These are phyloP conservation scores for Xanthoparmelia taractica DNA, from an alignment of 495 filamentous ascomycete species.

Conservation along the genomic window DNA sequence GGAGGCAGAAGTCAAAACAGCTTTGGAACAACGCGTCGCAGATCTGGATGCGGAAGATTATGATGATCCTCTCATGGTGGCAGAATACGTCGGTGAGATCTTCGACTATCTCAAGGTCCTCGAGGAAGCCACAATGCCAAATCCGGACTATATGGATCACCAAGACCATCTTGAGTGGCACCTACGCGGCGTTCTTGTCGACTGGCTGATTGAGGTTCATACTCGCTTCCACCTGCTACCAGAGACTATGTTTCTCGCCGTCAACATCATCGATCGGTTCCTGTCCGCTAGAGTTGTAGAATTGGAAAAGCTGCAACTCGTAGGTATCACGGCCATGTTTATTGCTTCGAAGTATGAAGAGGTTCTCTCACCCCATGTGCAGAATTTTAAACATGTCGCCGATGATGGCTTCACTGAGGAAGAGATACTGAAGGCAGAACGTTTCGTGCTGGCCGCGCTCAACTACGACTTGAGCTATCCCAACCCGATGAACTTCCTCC, in stretches of 20 bases:
- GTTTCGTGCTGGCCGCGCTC: slow-evolving; percentile 79
- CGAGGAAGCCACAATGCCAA: slow-evolving; percentile 74
- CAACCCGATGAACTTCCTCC: slow-evolving; percentile 99
- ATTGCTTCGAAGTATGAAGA: slow-evolving; percentile 99
- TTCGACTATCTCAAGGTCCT: slow-evolving; percentile 92
- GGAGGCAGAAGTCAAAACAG: slow-evolving; percentile 33
- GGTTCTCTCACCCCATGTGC: slow-evolving; percentile 90
- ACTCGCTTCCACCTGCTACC: slow-evolving; percentile 92
- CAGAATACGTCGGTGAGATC: slow-evolving; percentile 94
- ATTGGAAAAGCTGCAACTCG: slow-evolving; percentile 88
- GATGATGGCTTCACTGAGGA: slow-evolving; percentile 95
- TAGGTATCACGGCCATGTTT: slow-evolving; percentile 97
- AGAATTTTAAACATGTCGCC: slow-evolving; percentile 92
- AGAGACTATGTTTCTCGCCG: slow-evolving; percentile 93
- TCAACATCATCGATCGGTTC: slow-evolving; percentile 98
- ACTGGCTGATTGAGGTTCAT: slow-evolving; percentile 98
- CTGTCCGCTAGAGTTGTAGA: slow-evolving; percentile 88
- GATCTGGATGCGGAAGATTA: slow-evolving; percentile 79
- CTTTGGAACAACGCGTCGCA: slow-evolving; percentile 44
- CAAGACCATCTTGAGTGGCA: slow-evolving; percentile 96
- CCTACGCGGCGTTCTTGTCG: slow-evolving; percentile 92
- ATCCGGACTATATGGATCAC: slow-evolving; percentile 87
- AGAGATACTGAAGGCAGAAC: slow-evolving; percentile 94
- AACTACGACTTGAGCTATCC: slow-evolving; percentile 98
- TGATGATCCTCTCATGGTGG: slow-evolving; percentile 93